Evolutionary conservation across 768 basidiomycete species (phyloP).

Genomic region (Mycena latifolia): DNA sequence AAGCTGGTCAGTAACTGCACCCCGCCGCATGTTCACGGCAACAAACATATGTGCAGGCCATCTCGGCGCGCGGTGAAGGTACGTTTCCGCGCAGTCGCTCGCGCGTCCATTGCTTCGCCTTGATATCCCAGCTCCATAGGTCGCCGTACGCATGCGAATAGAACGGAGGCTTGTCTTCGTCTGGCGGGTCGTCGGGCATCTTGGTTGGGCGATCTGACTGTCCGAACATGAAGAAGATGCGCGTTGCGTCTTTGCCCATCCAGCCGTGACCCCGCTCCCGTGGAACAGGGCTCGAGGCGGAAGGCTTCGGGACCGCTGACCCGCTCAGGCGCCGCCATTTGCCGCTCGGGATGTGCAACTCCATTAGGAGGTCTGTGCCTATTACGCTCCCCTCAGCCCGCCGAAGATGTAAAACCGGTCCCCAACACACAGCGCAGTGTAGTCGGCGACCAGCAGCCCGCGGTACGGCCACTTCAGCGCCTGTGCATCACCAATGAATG

Average conservation of each 20-base stretch:
- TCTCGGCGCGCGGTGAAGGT: no score
- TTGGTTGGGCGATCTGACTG: conserved; percentile 50
- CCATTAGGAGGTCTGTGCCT: conserved; percentile 53
- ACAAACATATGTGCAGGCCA: no score
- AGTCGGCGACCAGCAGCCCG: conserved; percentile 22
- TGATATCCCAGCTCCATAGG: no score
- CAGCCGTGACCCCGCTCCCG: conserved; percentile 49
- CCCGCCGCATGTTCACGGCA: no score
- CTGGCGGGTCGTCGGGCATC: conserved; percentile 36
- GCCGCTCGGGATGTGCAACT: conserved; percentile 48
- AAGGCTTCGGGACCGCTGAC: conserved; percentile 34
- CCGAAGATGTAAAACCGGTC: conserved; percentile 54
- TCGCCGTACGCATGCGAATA: no score
- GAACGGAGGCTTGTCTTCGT: conserved; percentile 38
- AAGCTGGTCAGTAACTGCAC: no score
- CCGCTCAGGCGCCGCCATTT: conserved; percentile 45
- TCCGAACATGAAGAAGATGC: conserved; percentile 52
- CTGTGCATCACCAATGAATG: conserved; percentile 34
- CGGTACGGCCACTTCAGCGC: conserved; percentile 42
- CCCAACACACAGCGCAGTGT: conserved; percentile 42
- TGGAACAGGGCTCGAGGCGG: conserved; percentile 46
- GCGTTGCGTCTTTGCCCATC: conserved; percentile 46
- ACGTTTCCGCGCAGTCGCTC: no score
- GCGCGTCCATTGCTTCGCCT: no score
- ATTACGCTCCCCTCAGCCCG: conserved; percentile 32